These are phyloP conservation scores for Aspergillus sclerotiicarbonarius DNA, from an alignment of 495 filamentous ascomycete species.

Conservation along the genomic window DNA sequence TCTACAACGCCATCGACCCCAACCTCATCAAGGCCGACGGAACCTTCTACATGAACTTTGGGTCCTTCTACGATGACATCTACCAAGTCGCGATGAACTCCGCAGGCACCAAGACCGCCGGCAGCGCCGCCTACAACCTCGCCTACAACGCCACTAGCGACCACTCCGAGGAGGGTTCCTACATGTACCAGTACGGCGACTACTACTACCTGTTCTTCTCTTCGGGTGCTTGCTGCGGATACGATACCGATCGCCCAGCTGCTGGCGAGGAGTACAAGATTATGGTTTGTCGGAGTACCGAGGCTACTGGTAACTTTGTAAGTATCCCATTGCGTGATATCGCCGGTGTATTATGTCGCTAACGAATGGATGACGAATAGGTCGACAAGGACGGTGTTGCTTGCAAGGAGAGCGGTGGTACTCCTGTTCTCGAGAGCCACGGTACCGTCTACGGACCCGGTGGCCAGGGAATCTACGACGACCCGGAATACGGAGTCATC, in stretches of 20 bases:
- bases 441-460: not conserved
- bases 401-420: not conserved
- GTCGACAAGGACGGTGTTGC: not conserved
- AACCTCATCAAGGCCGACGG: not conserved
- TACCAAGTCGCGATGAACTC: not conserved
- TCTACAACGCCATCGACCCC: not conserved
- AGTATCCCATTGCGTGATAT: not conserved
- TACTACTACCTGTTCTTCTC: not conserved
- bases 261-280: not conserved
- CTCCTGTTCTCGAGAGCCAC: not conserved
- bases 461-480: not conserved
- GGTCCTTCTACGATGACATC: not conserved
- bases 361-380: not conserved
- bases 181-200: not conserved
- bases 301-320: not conserved
- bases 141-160: not conserved
- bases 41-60: not conserved
- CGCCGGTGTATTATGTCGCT: no score
- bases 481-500: not conserved
- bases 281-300: not conserved
- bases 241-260: not conserved
- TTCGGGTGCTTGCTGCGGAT: not conserved
- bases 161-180: not conserved
- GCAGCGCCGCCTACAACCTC: not conserved
- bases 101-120: not conserved